These are phyloP conservation scores for Sporothrix pallida DNA, from an alignment of 2,329 filamentous ascomycete species.

Conservation along the genomic window DNA sequence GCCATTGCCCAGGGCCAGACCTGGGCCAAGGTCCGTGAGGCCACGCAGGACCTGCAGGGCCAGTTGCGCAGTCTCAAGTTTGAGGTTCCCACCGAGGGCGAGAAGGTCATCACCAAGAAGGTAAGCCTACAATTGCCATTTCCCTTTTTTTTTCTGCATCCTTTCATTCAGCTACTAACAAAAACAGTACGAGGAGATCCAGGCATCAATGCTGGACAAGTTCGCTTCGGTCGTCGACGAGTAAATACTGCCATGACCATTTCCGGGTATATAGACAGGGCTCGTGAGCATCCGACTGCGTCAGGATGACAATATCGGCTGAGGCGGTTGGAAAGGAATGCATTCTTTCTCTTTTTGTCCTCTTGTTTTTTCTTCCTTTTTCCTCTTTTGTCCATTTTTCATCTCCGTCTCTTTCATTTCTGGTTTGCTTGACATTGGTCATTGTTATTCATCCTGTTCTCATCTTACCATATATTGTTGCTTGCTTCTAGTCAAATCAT, in stretches of 20 bases:
- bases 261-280: neutral
- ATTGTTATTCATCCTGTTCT: slow-evolving; percentile 7
- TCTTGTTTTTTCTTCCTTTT: neutral
- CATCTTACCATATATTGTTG: slow-evolving; percentile 5
- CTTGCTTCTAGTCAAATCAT: slow-evolving; percentile 9
- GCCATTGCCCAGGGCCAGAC: slow-evolving; percentile 86
- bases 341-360: neutral
- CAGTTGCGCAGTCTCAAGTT: slow-evolving; percentile 95
- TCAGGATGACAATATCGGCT: neutral
- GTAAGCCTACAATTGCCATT: slow-evolving; percentile 55
- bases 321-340: no score
- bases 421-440: slow-evolving; percentile 15
- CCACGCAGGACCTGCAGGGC: slow-evolving; percentile 83
- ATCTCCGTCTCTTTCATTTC: neutral
- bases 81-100: slow-evolving; percentile 83
- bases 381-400: neutral
- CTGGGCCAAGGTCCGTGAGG: slow-evolving; percentile 92
- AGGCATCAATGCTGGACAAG: slow-evolving; percentile 93
- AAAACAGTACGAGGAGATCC: slow-evolving; percentile 82
- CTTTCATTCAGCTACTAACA: neutral
- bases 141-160: neutral
- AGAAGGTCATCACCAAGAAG: slow-evolving; percentile 84
- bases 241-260: slow-evolving; percentile 50
- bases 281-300: neutral
- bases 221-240: slow-evolving; percentile 96